Base-by-base conservation (phyloP, 148 eudicot genomes). In the Diospyros lotus region DNA sequence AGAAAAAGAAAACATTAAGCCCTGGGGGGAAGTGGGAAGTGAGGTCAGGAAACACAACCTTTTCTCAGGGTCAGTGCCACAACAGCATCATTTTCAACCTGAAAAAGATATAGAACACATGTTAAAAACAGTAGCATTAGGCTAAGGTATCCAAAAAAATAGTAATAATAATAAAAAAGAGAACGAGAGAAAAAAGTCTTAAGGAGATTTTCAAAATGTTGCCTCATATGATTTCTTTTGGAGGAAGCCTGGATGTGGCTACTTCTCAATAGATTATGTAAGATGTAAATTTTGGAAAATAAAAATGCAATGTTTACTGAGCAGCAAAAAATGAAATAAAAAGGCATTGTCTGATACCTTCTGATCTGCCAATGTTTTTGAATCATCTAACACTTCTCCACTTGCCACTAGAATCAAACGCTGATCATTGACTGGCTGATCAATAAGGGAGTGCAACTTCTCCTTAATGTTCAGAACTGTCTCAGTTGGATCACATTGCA, bases 81-180 rank as follows among this genome's bases (percentile, higher is more conserved):
- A 79, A 92, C 88, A 83, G 96, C 94, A 79, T 95, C 99, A 82
- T 95, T 95, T 86, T 95, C 97, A 64, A 95, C 99, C 99, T 95
- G 87, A 69, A 75, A 84, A 77, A 63, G 28, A 72, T 8, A 78
- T 51, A 48, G 69, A 5, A 77, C 8, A 40, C 43, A 50, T 4
- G 68, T 51, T 14, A 13, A 44, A 66, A 6, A 60, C 10, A 2
- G 42, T 18, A 73, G 54, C 17, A 52, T 53, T 10, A 4, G 5
- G 43, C 56, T 41, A 6, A 62, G 51, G 69, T 15, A 45, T 18
- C 14, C 38, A 9, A 38, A 68, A 48, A 61, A 39, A 4, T 10
- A 66, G 2, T 48, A 6, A 14, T 8, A 6, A 2, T 28, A 48
- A 48, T 48, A 48, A 48, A 48, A 48, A 8, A 48, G 52, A 48